These are phyloP conservation scores for Dissophora ornata DNA, from an alignment of 192 early-diverging fungal genomes.

Conservation along the genomic window DNA sequence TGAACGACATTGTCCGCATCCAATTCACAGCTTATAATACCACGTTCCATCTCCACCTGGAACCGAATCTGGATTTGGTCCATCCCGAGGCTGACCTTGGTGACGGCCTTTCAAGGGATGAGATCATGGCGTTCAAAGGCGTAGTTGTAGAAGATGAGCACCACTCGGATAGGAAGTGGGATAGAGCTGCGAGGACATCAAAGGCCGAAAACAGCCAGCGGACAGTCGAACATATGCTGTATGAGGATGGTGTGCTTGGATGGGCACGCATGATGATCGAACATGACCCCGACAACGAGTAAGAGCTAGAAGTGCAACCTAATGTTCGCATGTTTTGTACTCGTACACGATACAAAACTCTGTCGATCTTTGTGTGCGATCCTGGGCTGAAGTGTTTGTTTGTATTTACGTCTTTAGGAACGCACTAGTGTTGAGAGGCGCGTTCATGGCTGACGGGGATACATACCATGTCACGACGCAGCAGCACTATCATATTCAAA, in stretches of 20 bases:
- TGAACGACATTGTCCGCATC: constrained; percentile 67
- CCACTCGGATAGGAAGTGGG: constrained; percentile 43
- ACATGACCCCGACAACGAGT: constrained; percentile 37
- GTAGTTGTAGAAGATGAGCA: constrained; percentile 53
- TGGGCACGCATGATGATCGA: constrained; percentile 66
- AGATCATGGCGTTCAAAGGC: constrained; percentile 65
- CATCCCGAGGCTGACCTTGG: constrained; percentile 67
- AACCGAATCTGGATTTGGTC: constrained; percentile 76
- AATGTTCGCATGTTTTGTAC: too few species aligned
- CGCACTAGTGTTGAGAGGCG: constrained; percentile 66
- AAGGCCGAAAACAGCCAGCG: constrained; percentile 18
- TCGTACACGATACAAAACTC: too few species aligned
- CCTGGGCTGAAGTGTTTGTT: neutral
- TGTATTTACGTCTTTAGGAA: constrained; percentile 8
- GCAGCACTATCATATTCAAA: constrained; percentile 63
- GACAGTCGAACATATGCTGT: constrained; percentile 50
- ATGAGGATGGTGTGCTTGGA: constrained; percentile 60
- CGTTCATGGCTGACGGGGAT: constrained; percentile 63
- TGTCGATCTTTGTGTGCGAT: neutral
- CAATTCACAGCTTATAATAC: constrained; percentile 71
- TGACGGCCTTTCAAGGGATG: constrained; percentile 51
- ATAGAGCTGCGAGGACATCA: constrained; percentile 31
- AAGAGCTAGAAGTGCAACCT: too few species aligned
- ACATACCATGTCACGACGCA: constrained; percentile 69
- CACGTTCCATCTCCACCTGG: constrained; percentile 72